Percentiles rank a stretch among this genome's conserved stretches.
These are phyloP conservation scores for Aspergillus heteromorphus DNA, from an alignment of 495 filamentous ascomycete genomes.

Conservation along the genomic window DNA sequence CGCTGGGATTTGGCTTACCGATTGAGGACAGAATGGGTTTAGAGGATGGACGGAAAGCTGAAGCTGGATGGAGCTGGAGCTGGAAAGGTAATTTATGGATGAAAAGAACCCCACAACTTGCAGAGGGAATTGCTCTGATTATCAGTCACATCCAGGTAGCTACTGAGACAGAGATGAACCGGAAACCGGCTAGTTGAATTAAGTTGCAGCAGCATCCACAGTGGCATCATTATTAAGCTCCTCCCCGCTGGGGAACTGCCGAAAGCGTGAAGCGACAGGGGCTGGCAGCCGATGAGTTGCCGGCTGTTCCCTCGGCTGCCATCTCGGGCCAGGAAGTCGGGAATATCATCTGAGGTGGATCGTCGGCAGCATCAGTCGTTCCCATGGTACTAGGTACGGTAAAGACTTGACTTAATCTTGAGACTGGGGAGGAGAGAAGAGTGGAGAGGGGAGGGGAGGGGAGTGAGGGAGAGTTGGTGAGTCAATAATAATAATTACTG, in stretches of 20 bases:
- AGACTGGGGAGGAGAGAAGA: not conserved
- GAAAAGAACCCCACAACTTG: too few species aligned
- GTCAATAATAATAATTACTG: too few species aligned
- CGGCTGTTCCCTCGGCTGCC: not conserved
- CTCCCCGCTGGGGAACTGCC: slow-evolving; percentile 13
- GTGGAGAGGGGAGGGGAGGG: not conserved
- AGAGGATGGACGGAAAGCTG: too few species aligned
- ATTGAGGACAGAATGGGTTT: too few species aligned
- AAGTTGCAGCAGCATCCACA: too few species aligned
- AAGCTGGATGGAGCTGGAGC: too few species aligned
- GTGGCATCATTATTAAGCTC: slow-evolving; percentile 1
- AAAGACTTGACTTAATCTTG: not conserved
- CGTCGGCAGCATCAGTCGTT: not conserved
- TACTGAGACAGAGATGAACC: too few species aligned
- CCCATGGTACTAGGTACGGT: not conserved
- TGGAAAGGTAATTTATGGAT: too few species aligned
- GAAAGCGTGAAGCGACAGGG: slow-evolving; percentile 14
- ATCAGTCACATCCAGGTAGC: too few species aligned
- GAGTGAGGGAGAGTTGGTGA: too few species aligned
- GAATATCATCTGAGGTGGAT: not conserved
- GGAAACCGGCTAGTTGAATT: not conserved
- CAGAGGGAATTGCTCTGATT: too few species aligned
- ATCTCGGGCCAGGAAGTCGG: not conserved
- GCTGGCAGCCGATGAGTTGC: slow-evolving; percentile 13
- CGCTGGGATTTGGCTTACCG: too few species aligned